Base-by-base conservation (phyloP, 768 basidiomycete genomes). In the Lactifluus piperatus region DNA sequence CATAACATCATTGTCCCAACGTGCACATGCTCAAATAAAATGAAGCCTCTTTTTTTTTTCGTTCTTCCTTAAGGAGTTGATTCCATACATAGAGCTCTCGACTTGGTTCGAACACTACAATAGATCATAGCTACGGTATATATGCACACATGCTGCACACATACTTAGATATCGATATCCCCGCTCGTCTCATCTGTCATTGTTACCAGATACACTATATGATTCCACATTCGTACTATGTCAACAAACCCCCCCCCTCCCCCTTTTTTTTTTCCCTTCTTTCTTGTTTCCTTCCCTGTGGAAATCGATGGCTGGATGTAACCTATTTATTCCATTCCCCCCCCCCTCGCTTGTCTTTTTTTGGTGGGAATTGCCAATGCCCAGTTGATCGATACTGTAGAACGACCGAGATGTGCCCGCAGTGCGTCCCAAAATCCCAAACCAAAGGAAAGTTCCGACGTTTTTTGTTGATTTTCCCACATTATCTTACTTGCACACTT, bases 91-190 rank as follows among this genome's bases (percentile, higher is more conserved):
- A 58, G 45, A 53, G 22, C 11, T 47, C 14, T 47, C n/a, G 44
- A 58, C 36, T 27, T 14, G 30, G 18, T 48, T 59, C 39, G 52
- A 58, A 52, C 26, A 29, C 45, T 26, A 8, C 58, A n/a, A 54
- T 59, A 59, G 57, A 58, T 45, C 29, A 57, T 43, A 20, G 18
- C 39, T 34, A 50, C 49, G 41, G 47, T 54, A 59, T 37, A 53
- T 59, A 43, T 48, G 58, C 49, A 59, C 41, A 39, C 9, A 53
- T 57, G 41, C 32, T 52, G 51, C 56, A 57, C 32, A 52, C 58
- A 24, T 22, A 36, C 30, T 26, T 59, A 60, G 58, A 55, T 48
- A 43, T 24, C 53, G 58, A 55, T 48, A 43, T 24, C 53, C 41
- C 53, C 47, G 55, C 53, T 50, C 39, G 56, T 10, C 47, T 18